Evolutionary conservation across 208 protist genomes (phyloP).

Genomic region (Trypanosoma congolense): DNA sequence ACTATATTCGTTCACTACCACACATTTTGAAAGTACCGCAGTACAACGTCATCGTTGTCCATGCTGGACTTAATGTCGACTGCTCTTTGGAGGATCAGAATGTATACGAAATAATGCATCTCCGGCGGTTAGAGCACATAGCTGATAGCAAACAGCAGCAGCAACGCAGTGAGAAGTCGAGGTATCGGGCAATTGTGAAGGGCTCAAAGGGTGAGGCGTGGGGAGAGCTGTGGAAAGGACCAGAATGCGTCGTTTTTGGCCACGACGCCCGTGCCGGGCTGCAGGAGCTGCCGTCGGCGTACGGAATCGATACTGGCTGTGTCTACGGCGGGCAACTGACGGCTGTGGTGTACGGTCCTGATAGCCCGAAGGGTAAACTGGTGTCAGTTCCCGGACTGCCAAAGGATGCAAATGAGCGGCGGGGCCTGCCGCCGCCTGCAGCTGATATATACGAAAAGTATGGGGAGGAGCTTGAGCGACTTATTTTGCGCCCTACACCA

Average conservation of each 20-base stretch:
- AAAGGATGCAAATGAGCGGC: conserved; percentile 55
- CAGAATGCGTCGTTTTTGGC: conserved; percentile 83
- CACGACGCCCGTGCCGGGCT: conserved; percentile 83
- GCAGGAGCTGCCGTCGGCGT: conserved; percentile 63
- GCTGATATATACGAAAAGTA: conserved; percentile 71
- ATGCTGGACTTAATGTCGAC: conserved; percentile 77
- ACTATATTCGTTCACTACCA: conserved; percentile 76
- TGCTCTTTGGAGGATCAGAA: conserved; percentile 57
- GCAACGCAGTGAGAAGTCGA: conserved; percentile 7
- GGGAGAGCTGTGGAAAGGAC: conserved; percentile 70
- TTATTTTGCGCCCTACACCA: conserved; percentile 58
- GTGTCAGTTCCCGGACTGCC: conserved; percentile 68
- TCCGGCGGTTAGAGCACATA: conserved; percentile 60
- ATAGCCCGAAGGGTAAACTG: conserved; percentile 42
- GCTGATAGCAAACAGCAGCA: conserved; percentile 17
- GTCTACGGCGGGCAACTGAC: conserved; percentile 83
- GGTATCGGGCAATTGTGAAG: conserved; percentile 58
- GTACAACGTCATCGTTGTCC: conserved; percentile 79
- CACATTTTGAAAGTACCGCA: conserved; percentile 80
- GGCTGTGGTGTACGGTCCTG: conserved; percentile 55
- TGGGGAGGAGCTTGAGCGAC: conserved; percentile 35
- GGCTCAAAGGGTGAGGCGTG: conserved; percentile 54
- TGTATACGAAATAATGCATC: conserved; percentile 79
- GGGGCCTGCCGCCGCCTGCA: conserved; percentile 62
- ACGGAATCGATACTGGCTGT: conserved; percentile 88